Evolutionary conservation across 83 land plant genomes (phyloP).

Genomic region (Picea abies): DNA sequence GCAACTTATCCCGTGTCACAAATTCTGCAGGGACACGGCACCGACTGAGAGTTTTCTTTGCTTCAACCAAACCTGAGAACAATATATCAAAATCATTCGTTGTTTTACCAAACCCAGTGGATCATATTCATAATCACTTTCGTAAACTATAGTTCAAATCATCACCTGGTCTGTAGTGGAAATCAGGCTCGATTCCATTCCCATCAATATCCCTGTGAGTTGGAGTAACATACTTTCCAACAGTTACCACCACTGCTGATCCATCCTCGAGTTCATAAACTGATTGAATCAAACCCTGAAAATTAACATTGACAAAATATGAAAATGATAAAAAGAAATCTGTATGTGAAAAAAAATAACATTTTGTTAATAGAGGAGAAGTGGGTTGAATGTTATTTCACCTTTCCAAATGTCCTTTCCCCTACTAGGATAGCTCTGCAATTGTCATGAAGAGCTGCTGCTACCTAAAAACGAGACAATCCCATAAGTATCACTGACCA

Average conservation of each 20-base stretch:
- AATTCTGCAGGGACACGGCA: conserved; percentile 3
- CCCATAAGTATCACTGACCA: neutral
- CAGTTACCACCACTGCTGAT: conserved; percentile 91
- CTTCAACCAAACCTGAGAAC: conserved; percentile 15
- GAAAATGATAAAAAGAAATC: neutral
- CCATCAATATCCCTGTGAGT: conserved; percentile 88
- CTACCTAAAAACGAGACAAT: conserved; percentile 55
- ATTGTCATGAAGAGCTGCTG: conserved; percentile 96
- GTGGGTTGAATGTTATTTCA: conserved; percentile 18
- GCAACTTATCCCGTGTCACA: neutral
- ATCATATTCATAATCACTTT: neutral
- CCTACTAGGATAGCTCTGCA: conserved; percentile 98
- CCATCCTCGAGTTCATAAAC: conserved; percentile 97
- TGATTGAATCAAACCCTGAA: conserved; percentile 96
- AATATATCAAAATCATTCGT: neutral
- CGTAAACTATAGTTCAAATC: neutral
- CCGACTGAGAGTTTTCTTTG: conserved; percentile 12
- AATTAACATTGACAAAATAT: conserved; percentile 2
- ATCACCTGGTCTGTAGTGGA: conserved; percentile 55
- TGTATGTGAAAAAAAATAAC: neutral
- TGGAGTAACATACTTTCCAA: conserved; percentile 96
- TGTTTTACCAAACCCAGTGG: neutral
- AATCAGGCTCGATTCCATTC: conserved; percentile 95
- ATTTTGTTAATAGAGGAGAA: neutral
- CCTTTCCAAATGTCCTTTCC: conserved; percentile 95